Evolutionary conservation across 2,329 filamentous ascomycete genomes (phyloP).

Genomic region (Phaeosphaeria sp.): DNA sequence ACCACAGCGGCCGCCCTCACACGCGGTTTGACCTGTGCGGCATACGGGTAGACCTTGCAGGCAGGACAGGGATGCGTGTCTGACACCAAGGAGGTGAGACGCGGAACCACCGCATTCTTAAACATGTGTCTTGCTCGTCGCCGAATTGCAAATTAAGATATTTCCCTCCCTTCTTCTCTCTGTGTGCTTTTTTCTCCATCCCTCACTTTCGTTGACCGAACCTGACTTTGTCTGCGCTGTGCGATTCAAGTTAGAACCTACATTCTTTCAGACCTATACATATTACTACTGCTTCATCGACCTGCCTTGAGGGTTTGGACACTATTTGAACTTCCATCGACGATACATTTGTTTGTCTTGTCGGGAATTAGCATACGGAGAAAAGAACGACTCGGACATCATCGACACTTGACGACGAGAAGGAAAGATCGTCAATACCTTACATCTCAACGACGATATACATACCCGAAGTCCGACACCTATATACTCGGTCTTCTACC

Average conservation of each 20-base stretch:
- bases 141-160: background rate
- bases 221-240: background rate
- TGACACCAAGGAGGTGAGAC: background rate
- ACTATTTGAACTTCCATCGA: too few species aligned
- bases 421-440: background rate
- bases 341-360: too few species aligned
- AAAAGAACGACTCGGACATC: background rate
- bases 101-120: constrained; percentile 19
- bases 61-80: background rate
- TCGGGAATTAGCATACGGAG: too few species aligned
- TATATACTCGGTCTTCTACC: background rate
- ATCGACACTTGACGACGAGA: background rate
- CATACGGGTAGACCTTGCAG: background rate
- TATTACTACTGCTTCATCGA: background rate
- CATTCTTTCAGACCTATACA: background rate
- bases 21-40: background rate
- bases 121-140: constrained; percentile 16
- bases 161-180: constrained; percentile 9
- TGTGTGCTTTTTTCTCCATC: constrained; percentile 2
- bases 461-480: background rate
- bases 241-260: background rate
- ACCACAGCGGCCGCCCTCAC: background rate
- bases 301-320: background rate
- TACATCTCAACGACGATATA: background rate
- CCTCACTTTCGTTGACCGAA: background rate